These are phyloP conservation scores for Prunella vulgaris DNA, from an alignment of 257 asterid species.

Conservation along the genomic window DNA sequence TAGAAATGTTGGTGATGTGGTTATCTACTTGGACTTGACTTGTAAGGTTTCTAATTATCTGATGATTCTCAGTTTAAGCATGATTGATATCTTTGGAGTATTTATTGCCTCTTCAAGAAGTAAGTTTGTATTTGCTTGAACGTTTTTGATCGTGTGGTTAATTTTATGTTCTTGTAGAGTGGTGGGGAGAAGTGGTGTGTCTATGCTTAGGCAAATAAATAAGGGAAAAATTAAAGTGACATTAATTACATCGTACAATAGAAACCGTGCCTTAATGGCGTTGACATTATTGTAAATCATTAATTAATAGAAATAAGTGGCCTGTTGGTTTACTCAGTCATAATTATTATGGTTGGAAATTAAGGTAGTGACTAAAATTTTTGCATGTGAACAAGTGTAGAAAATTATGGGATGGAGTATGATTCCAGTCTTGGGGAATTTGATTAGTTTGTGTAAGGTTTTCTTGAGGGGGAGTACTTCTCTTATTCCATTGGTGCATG, in stretches of 20 bases:
- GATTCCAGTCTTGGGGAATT: too few relatives aligned
- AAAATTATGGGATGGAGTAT: too few relatives aligned
- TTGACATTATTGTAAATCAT: not conserved
- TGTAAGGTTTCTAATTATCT: slow-evolving; percentile 8
- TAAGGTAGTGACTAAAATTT: not conserved
- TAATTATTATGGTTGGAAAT: not conserved
- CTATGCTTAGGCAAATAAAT: not conserved
- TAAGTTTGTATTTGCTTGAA: not conserved
- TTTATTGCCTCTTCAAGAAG: not conserved
- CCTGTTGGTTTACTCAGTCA: not conserved
- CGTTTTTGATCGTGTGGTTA: not conserved
- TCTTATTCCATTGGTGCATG: too few relatives aligned
- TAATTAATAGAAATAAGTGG: not conserved
- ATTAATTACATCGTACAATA: not conserved
- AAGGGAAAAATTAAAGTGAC: not conserved
- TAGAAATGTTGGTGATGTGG: not conserved
- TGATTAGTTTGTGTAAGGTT: too few relatives aligned
- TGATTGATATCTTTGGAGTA: not conserved
- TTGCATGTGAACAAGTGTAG: not conserved
- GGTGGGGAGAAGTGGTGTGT: not conserved
- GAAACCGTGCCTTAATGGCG: not conserved
- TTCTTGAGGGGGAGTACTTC: too few relatives aligned
- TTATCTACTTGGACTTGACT: slow-evolving; percentile 12
- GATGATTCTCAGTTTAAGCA: not conserved
- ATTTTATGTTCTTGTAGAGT: not conserved